Conservation (phyloP, 179 eudicot genomes). For the Sideroxylon spinosum region DNA sequence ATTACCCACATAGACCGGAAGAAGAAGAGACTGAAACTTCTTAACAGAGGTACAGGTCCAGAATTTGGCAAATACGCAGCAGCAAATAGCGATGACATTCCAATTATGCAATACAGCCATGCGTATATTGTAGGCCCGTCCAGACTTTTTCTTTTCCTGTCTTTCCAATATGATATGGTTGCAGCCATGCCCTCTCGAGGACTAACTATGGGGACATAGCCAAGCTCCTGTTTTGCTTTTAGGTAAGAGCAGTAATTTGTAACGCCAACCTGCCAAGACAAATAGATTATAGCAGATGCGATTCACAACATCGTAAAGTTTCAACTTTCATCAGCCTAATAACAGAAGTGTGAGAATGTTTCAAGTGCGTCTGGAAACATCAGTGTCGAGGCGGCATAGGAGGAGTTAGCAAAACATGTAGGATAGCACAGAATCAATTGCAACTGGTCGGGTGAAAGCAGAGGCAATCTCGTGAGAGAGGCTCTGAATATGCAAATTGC, state of each 20-base stretch:
- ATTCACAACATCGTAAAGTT: neutral
- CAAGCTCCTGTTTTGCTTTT: constrained; percentile 81
- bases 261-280: constrained; percentile 64
- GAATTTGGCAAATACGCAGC: constrained; percentile 64
- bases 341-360: neutral
- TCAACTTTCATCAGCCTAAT: neutral
- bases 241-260: constrained; percentile 77
- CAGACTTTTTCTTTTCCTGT: constrained; percentile 51
- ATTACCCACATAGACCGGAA: constrained; percentile 42
- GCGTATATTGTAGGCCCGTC: constrained; percentile 73
- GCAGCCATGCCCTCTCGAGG: constrained; percentile 76
- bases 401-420: neutral
- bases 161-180: constrained; percentile 73
- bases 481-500: no score
- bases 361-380: neutral
- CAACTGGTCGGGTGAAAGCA: neutral
- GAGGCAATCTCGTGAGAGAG: no score
- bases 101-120: constrained; percentile 58
- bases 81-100: constrained; percentile 51
- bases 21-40: constrained; percentile 41
- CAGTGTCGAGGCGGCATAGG: neutral
- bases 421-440: neutral
- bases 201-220: constrained; percentile 69
- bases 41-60: constrained; percentile 50
- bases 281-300: neutral